phyloP scores from a whole-genome alignment of 257 asterid species.

The Solanum neorickii region DNA sequence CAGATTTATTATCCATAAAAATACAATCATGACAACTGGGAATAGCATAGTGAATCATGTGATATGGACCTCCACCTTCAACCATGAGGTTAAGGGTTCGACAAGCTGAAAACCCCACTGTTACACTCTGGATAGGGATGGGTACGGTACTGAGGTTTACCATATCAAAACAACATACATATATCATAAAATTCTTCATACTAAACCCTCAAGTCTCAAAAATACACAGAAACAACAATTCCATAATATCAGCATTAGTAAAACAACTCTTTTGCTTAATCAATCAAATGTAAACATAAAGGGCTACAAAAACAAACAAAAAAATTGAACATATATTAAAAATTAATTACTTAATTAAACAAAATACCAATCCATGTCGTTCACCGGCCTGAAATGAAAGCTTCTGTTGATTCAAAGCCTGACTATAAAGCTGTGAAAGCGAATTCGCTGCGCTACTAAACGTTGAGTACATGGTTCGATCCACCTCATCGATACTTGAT shows the following conservation, averaged over 20 bases:
- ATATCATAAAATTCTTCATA: background rate
- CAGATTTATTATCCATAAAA: background rate
- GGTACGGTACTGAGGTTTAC: background rate
- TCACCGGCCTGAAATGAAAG: slow-evolving; percentile 12
- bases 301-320: background rate
- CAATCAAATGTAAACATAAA: background rate
- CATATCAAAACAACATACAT: background rate
- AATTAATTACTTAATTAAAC: background rate
- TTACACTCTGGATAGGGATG: background rate
- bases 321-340: background rate
- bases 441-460: slow-evolving; percentile 10
- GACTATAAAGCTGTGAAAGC: slow-evolving; percentile 11
- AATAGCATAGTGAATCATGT: background rate
- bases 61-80: background rate
- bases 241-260: background rate
- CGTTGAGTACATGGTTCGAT: slow-evolving; percentile 8
- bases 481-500: slow-evolving; percentile 11
- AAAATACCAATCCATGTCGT: slow-evolving; percentile 8
- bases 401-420: slow-evolving; percentile 11
- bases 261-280: background rate
- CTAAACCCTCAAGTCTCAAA: background rate
- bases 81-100: background rate
- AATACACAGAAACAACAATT: background rate
- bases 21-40: background rate
- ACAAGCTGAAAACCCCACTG: background rate